Evolutionary conservation across 129 eudicot species (phyloP).

Genomic region (carrot (Daucus carota)): DNA sequence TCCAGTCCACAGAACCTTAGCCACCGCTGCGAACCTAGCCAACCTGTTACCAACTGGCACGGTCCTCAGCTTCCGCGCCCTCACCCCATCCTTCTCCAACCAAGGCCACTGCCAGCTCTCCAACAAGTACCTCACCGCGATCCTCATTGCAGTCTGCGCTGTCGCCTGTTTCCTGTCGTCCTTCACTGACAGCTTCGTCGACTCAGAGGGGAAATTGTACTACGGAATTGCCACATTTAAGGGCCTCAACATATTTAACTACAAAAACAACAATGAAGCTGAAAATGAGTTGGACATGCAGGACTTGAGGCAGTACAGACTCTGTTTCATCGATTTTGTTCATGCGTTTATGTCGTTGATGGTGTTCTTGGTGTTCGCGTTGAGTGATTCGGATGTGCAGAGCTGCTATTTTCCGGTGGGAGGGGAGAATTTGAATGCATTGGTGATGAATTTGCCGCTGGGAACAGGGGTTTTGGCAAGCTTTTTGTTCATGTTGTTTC

Average conservation of each 20-base stretch:
- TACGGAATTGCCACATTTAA: slow-evolving; percentile 37
- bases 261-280: background rate
- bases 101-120: slow-evolving; percentile 20
- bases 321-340: slow-evolving; percentile 19
- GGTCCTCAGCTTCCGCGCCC: slow-evolving; percentile 35
- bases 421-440: slow-evolving; percentile 8
- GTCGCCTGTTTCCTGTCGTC: slow-evolving; percentile 32
- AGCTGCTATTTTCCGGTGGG: slow-evolving; percentile 18
- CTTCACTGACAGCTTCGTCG: slow-evolving; percentile 37
- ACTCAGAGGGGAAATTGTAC: slow-evolving; percentile 23
- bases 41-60: slow-evolving; percentile 48
- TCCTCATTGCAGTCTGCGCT: slow-evolving; percentile 19
- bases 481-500: slow-evolving; percentile 37
- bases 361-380: slow-evolving; percentile 31
- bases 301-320: slow-evolving; percentile 13
- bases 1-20: slow-evolving; percentile 28
- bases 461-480: slow-evolving; percentile 36
- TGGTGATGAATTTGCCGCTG: slow-evolving; percentile 31
- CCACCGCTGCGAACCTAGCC: slow-evolving; percentile 33
- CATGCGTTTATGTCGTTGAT: slow-evolving; percentile 26
- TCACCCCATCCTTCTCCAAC: slow-evolving; percentile 34
- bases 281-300: background rate
- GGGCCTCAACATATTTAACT: slow-evolving; percentile 30
- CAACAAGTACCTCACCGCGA: slow-evolving; percentile 23
- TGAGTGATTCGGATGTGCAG: slow-evolving; percentile 27